A percentile compares a stretch with the other conserved stretches of the same genome.
phyloP scores from a whole-genome alignment of 768 basidiomycete genomes.

The Polyporus arcularius region DNA sequence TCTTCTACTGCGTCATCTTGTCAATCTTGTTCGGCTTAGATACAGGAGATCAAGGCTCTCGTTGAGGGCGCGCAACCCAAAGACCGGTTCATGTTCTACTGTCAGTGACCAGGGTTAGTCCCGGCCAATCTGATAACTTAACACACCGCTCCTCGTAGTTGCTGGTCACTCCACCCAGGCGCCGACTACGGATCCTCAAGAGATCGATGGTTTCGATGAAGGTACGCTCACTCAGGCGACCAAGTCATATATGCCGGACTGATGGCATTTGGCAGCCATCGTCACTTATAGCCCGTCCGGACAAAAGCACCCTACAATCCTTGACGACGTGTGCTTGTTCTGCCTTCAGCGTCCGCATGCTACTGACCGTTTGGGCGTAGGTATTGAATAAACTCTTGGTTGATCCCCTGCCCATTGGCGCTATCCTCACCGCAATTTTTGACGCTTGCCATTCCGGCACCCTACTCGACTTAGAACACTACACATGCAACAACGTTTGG shows the following conservation, averaged over 20 bases:
- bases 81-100: conserved; percentile 23
- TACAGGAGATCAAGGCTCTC: conserved; percentile 12
- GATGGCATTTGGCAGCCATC: neutral
- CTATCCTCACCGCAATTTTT: conserved; percentile 21
- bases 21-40: neutral
- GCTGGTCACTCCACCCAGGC: conserved; percentile 10
- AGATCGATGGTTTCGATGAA: conserved; percentile 13
- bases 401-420: conserved; percentile 12
- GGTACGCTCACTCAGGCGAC: neutral
- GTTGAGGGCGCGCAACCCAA: conserved; percentile 11
- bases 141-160: conserved; percentile 4
- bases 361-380: neutral
- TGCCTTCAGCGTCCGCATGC: too few relatives aligned
- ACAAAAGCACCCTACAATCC: conserved; percentile 1
- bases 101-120: conserved; percentile 9
- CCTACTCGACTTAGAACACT: conserved; percentile 21
- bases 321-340: conserved; percentile 16
- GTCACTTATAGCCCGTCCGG: neutral
- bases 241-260: too few relatives aligned
- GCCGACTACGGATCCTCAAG: neutral
- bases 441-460: conserved; percentile 26
- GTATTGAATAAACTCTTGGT: conserved; percentile 19
- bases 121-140: neutral
- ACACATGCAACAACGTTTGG: conserved; percentile 15
- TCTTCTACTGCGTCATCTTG: too few relatives aligned